Evolutionary conservation across 345 rosid genomes (phyloP).

Genomic region (Cochlearia excelsa): DNA sequence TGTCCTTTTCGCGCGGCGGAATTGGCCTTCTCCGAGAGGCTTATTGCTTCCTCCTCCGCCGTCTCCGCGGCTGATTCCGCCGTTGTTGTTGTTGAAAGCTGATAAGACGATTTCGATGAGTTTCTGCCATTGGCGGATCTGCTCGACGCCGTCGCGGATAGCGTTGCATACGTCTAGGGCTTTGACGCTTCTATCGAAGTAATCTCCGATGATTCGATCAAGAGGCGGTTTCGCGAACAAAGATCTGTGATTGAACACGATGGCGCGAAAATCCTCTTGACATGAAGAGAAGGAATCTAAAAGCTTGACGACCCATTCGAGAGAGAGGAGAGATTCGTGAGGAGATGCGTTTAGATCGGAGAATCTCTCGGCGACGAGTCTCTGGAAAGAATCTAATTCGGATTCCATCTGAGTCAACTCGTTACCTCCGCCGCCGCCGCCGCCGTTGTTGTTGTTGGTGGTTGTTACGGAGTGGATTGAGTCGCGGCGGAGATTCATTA

Average conservation of each 20-base stretch:
- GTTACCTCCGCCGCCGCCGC: conserved; percentile 1
- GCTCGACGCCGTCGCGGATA: conserved; percentile 22
- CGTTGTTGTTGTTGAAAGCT: conserved; percentile 45
- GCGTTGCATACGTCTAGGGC: conserved; percentile 89
- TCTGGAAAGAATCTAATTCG: conserved; percentile 62
- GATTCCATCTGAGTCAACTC: conserved; percentile 36
- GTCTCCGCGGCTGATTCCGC: conserved; percentile 41
- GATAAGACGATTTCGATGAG: conserved; percentile 68
- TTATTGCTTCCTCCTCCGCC: conserved; percentile 25
- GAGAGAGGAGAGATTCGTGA: conserved; percentile 44
- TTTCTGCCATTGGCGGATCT: conserved; percentile 69
- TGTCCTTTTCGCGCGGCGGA: conserved; percentile 84
- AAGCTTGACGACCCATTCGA: conserved; percentile 59
- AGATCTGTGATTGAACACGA: conserved; percentile 37
- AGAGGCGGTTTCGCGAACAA: conserved; percentile 37
- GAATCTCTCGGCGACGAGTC: conserved; percentile 50
- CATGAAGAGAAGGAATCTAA: conserved; percentile 52
- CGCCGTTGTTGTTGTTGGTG: neutral
- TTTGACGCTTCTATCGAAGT: conserved; percentile 63
- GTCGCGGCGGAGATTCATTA: conserved; percentile 49
- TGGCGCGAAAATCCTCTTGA: conserved; percentile 58
- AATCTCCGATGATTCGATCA: conserved; percentile 56
- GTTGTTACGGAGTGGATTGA: conserved; percentile 25
- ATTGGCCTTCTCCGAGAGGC: conserved; percentile 71
- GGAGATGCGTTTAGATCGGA: conserved; percentile 39